phyloP scores from a whole-genome alignment of 345 rosid genomes.

The Populus simonii region DNA sequence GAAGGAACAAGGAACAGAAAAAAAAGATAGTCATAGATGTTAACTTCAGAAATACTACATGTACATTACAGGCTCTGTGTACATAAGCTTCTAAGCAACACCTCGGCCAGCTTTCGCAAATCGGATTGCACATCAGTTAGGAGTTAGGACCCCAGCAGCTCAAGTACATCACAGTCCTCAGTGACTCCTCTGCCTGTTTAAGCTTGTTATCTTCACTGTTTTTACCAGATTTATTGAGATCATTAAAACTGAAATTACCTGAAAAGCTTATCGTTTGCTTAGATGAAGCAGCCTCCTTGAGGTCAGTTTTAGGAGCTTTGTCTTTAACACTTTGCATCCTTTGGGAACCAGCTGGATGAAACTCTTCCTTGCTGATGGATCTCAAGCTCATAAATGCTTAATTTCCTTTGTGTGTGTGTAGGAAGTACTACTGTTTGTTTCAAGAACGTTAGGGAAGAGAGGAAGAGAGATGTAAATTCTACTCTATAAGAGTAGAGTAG shows the following conservation, averaged over 20 bases:
- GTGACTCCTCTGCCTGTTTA: constrained; percentile 41
- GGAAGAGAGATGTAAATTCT: not conserved
- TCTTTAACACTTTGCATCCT: constrained; percentile 21
- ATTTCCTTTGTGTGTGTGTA: not conserved
- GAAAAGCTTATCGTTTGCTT: constrained; percentile 20
- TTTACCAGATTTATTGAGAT: not conserved
- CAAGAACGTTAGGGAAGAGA: not conserved
- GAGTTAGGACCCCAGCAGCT: constrained; percentile 43
- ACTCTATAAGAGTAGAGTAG: not conserved
- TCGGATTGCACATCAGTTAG: not conserved
- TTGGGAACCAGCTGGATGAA: constrained; percentile 16
- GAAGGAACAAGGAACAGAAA: not conserved
- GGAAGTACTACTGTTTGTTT: not conserved
- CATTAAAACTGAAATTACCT: constrained; percentile 14
- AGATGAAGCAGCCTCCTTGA: constrained; percentile 9
- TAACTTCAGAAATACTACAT: not conserved
- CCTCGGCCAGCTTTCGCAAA: not conserved
- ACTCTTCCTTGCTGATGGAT: constrained; percentile 22
- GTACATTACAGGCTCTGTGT: not conserved
- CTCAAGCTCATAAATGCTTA: constrained; percentile 14
- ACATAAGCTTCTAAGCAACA: not conserved
- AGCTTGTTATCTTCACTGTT: constrained; percentile 12
- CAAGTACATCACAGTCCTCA: constrained; percentile 43
- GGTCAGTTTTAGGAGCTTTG: constrained; percentile 14
- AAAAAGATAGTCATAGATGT: not conserved